Base-by-base conservation (phyloP, 768 basidiomycete species). In the Boletus edulis region DNA sequence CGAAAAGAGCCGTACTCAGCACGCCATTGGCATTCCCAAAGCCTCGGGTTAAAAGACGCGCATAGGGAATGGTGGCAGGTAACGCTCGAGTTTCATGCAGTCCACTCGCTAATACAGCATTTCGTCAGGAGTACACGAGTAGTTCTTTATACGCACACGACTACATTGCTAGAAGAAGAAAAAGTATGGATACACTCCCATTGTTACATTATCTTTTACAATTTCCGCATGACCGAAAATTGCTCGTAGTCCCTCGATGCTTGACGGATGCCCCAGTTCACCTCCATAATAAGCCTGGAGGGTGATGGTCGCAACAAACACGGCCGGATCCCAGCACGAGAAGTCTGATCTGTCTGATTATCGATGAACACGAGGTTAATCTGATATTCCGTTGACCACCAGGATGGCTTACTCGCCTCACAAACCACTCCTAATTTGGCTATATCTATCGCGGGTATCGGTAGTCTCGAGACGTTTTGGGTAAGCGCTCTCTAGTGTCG, bases 11-110 rank as follows among this genome's bases (percentile, higher is more conserved):
- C 0, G 74, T 87, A 1, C 76, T 98, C 51, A 81, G 73, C 41
- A 81, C 84, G 0, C 95, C 95, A 3, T 78, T 96, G 1, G 77
- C 81, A 57, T 97, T 97, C 73, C 94, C 94, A 0, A 90, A 89
- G 65, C 78, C 80, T 20, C 67, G 73, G 22, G 51, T 59, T 27
- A 75, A 65, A 59, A 72, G 75, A 49, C 69, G 72, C 12, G 14
- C 20, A 2, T 70, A 57, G 63, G 13, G 34, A n/a, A n/a, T 43
- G 44, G 51, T 27, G 1, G 41, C 27, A 50, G 49, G 42, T 20
- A 43, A 34, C 18, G 12, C 11, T 43, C 13, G 11, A 10, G 37
- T 46, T 31, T 35, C 24, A 35, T 37, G 18, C 17, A 8, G 10
- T 37, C 8, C 24, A 10, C 17, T 32, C 7, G 47, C 20, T 55